Base-by-base conservation (phyloP, 1,284 basidiomycete species). In the Naganishia sp. region DNA sequence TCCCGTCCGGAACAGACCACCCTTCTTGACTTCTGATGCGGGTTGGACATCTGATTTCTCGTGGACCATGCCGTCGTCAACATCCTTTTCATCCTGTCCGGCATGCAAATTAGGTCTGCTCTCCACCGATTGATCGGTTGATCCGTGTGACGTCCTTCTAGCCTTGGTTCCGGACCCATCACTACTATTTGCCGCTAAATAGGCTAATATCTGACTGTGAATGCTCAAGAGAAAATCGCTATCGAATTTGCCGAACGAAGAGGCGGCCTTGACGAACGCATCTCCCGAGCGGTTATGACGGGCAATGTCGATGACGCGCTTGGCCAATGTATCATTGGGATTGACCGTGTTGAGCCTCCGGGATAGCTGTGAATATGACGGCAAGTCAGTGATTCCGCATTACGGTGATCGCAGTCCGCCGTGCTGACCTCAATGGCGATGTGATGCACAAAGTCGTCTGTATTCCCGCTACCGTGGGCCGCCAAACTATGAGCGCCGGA, bases 171-270 rank as follows among this genome's bases (percentile, higher is more conserved):
- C 35, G 25, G 49, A 11, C 6, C 23, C 47, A 50, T 51, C 45
- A 13, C 35, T 42, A 31, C 57, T 63, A 75, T 87, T 84, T 79
- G 89, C 86, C 76, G 86, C 83, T 68, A 82, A 81, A 81, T 90
- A 87, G 66, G 85, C 84, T 73, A 87, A 71, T 63, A 85, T 85
- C 67, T 84, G 82, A 67, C 80, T 79, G 76, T 85, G 85, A 2
- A 89, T 78, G 31, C 86, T 84, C 35, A 83, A 74, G 25, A 88
- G 81, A 65, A 86, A 84, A 18, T 83, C 81, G 68, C 83, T 86
- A 73, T 88, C 84, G 75, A 94, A 94, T 81, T 91, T 90, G 76
- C 91, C 92, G 80, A 95, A 95, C 35, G 87, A 83, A 66, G 84
- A 85, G 55, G 90, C 88, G 71, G 92, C 92, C 71, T 81, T 83